Conservation (phyloP, 257 asterid species). For the Fraxinus excelsior region DNA sequence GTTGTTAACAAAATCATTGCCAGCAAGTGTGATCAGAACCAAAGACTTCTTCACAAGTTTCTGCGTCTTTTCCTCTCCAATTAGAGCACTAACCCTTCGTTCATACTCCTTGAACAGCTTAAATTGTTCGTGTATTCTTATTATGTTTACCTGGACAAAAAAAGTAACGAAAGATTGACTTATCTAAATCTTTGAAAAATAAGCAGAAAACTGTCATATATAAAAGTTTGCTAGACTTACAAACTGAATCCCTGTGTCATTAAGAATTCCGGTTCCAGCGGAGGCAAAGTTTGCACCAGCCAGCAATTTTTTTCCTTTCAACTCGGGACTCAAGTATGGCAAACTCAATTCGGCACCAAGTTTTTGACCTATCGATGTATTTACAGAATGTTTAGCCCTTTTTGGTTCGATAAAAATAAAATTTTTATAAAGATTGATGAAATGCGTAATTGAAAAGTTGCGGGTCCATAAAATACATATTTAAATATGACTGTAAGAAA, state of each 20-base stretch:
- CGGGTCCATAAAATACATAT: too few species aligned
- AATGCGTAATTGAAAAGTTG: too few species aligned
- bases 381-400: not conserved
- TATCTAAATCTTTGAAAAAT: too few species aligned
- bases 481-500: not conserved
- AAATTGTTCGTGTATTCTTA: constrained; percentile 50
- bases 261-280: constrained; percentile 84
- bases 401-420: too few species aligned
- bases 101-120: constrained; percentile 47
- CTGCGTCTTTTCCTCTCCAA: constrained; percentile 47
- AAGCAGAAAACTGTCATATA: too few species aligned
- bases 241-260: constrained; percentile 82
- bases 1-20: constrained; percentile 82
- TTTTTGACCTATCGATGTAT: constrained; percentile 44
- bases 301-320: constrained; percentile 57
- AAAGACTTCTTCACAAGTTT: constrained; percentile 56
- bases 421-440: too few species aligned
- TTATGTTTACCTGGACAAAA: constrained; percentile 48
- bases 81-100: constrained; percentile 40
- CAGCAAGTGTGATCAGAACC: constrained; percentile 72
- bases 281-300: constrained; percentile 93
- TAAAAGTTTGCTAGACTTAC: constrained; percentile 36
- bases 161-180: not conserved
- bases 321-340: constrained; percentile 59
- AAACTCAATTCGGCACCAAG: constrained; percentile 75